Conservation (phyloP, 768 basidiomycete genomes). For the Brasilioporus rufonigricans region DNA sequence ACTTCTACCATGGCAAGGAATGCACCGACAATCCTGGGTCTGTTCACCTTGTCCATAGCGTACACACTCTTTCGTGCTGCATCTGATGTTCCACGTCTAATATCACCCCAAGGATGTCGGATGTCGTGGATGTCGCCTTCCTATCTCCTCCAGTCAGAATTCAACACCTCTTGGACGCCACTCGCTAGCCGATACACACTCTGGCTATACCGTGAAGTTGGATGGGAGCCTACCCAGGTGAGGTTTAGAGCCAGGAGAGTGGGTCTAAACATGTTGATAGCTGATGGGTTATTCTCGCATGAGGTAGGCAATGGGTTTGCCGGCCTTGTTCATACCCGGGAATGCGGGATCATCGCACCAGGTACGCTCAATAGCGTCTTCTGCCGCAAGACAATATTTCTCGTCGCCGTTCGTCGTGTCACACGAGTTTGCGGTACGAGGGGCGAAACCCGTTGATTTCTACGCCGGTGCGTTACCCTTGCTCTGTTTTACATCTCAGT, state of each 20-base stretch:
- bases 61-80: constrained; percentile 43
- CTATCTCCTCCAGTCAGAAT: constrained; percentile 69
- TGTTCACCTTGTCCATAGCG: constrained; percentile 39
- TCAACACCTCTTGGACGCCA: constrained; percentile 68
- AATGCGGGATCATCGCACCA: constrained; percentile 96
- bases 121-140: constrained; percentile 98
- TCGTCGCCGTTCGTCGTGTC: constrained; percentile 55
- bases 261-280: background rate
- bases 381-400: constrained; percentile 80
- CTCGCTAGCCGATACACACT: constrained; percentile 75
- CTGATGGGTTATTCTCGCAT: constrained; percentile 3
- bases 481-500: background rate
- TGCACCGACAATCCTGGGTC: constrained; percentile 14
- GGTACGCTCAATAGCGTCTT: constrained; percentile 92
- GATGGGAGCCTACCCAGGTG: constrained; percentile 73
- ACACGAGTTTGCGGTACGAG: constrained; percentile 46
- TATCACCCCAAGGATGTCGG: constrained; percentile 89
- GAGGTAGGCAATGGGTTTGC: constrained; percentile 49
- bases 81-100: constrained; percentile 41
- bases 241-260: constrained; percentile 9
- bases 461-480: constrained; percentile 63
- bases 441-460: constrained; percentile 68
- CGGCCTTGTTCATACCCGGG: constrained; percentile 96
- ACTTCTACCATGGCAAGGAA: constrained; percentile 11
- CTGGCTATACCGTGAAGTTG: constrained; percentile 88